Evolutionary conservation across 2,329 filamentous ascomycete genomes (phyloP), one percentile per base, ranked within the genome.

Genomic region (Cercospora sp.): DNA sequence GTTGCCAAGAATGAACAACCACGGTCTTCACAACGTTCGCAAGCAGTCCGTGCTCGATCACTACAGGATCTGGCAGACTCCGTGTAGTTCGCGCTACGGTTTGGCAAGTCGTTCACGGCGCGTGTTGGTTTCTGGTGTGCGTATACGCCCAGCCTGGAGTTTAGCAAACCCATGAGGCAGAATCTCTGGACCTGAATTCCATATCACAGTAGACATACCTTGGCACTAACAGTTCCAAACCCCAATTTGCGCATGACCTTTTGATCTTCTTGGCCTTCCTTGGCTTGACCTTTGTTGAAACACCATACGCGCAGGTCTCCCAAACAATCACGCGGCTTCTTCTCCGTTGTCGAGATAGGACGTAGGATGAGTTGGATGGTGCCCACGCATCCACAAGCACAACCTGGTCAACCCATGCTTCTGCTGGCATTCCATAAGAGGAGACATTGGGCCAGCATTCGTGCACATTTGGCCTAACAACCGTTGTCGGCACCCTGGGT

Each of bases 321-420:
- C 26, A 69, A 66, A 39, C 48, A 58, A 60, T 71, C 45, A 13
- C 51, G 31, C 39, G 72, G 51, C 48, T 72, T 66, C 59, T 72
- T 51, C 65, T 73, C 68, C 36, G 76, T 65, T 16, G 72, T 69
- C 3, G 48, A 45, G 12, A 73, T 36, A 36, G 33, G 33, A 36
- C 33, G 33, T 36, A 16, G 33, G 33, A 36, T 16, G 33, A 36
- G 33, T 36, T 36, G 33, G 33, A 16, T 13, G 16, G 12, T 12
- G 4, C 16, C 33, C 33, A 3, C 13, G 33, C 12, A 36, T 16
- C 33, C 13, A 36, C 33, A 36, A 36, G 33, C 33, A 36, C 33
- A 36, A 36, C 33, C 16, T 16, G 33, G 33, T 6, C 33, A 39
- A 39, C 16, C 36, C 13, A 13, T n/a, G 16, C 36, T 39, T n/a